These are phyloP conservation scores for Penicillium concentricum DNA, from an alignment of 2,329 filamentous ascomycete species.

Conservation along the genomic window DNA sequence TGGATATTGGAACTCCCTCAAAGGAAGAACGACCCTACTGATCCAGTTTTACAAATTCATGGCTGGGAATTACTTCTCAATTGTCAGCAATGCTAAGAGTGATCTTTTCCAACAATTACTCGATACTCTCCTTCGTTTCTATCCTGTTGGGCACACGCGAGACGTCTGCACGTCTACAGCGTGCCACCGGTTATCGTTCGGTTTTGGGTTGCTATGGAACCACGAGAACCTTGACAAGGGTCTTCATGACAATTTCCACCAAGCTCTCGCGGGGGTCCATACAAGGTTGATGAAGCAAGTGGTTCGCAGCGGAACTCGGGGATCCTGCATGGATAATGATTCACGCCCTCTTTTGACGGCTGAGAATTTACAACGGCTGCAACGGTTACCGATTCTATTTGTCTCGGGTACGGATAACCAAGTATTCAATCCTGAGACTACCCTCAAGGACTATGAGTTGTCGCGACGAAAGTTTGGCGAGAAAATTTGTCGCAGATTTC, in stretches of 20 bases:
- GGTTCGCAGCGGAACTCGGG: constrained; percentile 19
- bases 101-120: constrained; percentile 16
- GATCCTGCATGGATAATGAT: background rate
- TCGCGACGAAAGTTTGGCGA: constrained; percentile 22
- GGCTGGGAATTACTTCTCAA: constrained; percentile 16
- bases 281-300: constrained; percentile 32
- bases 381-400: constrained; percentile 27
- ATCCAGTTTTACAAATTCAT: constrained; percentile 7
- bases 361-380: constrained; percentile 11
- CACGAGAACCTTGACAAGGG: constrained; percentile 35
- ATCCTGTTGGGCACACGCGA: constrained; percentile 26
- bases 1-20: constrained; percentile 19
- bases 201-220: constrained; percentile 38
- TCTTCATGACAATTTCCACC: constrained; percentile 30
- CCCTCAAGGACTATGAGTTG: constrained; percentile 23
- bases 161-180: constrained; percentile 35
- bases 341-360: constrained; percentile 8
- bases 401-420: constrained; percentile 26
- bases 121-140: constrained; percentile 32
- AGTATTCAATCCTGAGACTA: constrained; percentile 27
- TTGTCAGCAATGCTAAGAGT: background rate
- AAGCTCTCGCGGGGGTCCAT: constrained; percentile 30
- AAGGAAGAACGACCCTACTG: constrained; percentile 2
- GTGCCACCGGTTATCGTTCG: constrained; percentile 35
- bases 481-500: constrained; percentile 16